Percentiles rank a stretch among this genome's conserved stretches.
Evolutionary conservation across 805 yeast genomes (phyloP).

Genomic region (Suhomyces sp.): DNA sequence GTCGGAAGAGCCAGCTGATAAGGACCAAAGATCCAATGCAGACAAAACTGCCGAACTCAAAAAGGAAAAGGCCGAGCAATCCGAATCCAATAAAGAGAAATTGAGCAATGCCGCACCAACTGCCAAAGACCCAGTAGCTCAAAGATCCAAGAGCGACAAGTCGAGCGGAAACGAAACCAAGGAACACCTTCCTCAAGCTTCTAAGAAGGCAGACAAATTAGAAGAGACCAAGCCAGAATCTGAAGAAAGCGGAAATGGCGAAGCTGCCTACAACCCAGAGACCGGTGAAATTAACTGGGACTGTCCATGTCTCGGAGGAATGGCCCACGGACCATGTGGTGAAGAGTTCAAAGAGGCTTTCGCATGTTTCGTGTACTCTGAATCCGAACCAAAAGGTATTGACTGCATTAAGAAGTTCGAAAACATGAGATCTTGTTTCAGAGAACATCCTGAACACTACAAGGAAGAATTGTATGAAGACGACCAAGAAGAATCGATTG

Average conservation of each 20-base stretch:
- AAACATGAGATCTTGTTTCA: conserved; percentile 92
- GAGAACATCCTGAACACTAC: conserved; percentile 87
- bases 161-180: not conserved
- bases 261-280: conserved; percentile 87
- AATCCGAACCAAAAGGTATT: conserved; percentile 92
- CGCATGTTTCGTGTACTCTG: conserved; percentile 90
- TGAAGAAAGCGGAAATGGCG: conserved; percentile 19
- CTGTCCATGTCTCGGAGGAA: conserved; percentile 98
- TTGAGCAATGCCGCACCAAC: not conserved
- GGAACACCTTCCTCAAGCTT: not conserved
- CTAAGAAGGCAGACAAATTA: not conserved
- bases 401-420: conserved; percentile 91
- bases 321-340: conserved; percentile 99
- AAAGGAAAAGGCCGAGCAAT: not conserved
- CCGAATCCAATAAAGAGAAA: not conserved
- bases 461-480: conserved; percentile 88
- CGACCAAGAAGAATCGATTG: conserved; percentile 21
- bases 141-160: not conserved
- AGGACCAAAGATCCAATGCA: not conserved
- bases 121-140: not conserved
- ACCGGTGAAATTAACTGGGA: conserved; percentile 99
- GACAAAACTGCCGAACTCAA: not conserved
- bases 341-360: conserved; percentile 93
- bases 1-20: not conserved
- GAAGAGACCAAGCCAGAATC: not conserved